Evolutionary conservation across 306 rosid species (phyloP).

Genomic region (Cicer pinnatifidum): DNA sequence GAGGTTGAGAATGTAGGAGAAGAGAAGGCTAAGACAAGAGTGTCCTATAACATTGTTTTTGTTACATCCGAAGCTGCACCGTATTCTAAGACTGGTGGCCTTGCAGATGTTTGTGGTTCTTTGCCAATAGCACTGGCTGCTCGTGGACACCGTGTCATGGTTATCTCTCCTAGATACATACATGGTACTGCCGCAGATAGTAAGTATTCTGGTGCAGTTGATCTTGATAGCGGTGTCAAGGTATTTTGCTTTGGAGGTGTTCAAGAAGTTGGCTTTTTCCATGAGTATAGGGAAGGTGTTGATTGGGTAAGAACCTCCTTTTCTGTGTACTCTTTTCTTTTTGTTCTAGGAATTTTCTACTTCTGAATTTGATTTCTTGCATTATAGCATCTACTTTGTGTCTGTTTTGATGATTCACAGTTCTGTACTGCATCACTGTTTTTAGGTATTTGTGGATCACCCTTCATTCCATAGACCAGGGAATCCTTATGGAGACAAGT

Average conservation of each 20-base stretch:
- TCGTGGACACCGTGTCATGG: conserved; percentile 93
- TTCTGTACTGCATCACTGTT: conserved; percentile 32
- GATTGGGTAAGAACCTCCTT: conserved; percentile 70
- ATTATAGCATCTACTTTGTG: conserved; percentile 21
- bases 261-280: conserved; percentile 79
- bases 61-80: conserved; percentile 89
- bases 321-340: not conserved
- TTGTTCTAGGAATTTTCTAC: conserved; percentile 2
- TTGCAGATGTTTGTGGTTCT: conserved; percentile 96
- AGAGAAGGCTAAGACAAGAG: conserved; percentile 45
- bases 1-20: conserved; percentile 45
- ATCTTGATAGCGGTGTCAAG: conserved; percentile 44
- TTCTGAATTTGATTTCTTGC: conserved; percentile 6
- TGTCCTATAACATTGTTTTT: conserved; percentile 58
- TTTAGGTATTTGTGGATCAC: conserved; percentile 86
- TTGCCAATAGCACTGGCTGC: conserved; percentile 77
- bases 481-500: conserved; percentile 75
- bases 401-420: conserved; percentile 23
- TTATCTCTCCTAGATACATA: conserved; percentile 75
- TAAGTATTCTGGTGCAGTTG: conserved; percentile 56
- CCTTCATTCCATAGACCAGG: conserved; percentile 84
- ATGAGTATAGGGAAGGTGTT: conserved; percentile 75
- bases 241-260: conserved; percentile 64
- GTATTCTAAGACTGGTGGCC: conserved; percentile 88
- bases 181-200: conserved; percentile 62